A percentile compares a stretch with the other conserved stretches of the same genome.
Evolutionary conservation across 2,329 filamentous ascomycete species (phyloP).

Genomic region (Thermoascus crustaceus): DNA sequence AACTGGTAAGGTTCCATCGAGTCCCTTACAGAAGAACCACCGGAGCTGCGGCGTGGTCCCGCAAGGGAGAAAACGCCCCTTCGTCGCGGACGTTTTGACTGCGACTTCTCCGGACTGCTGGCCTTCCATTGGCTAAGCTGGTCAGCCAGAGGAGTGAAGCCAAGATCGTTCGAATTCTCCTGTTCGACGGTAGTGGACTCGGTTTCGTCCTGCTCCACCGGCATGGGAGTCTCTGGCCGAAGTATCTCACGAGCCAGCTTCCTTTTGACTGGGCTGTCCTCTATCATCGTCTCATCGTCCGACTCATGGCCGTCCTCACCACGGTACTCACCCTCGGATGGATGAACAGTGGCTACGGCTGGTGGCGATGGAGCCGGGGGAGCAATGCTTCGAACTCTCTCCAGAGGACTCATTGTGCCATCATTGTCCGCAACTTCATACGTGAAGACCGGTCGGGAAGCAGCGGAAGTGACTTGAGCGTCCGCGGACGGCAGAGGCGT

Average conservation of each 20-base stretch:
- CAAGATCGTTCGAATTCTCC: conserved; percentile 29
- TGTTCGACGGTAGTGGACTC: conserved; percentile 5
- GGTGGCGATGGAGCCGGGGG: conserved; percentile 17
- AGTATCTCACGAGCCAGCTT: no score
- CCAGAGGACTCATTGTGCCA: conserved; percentile 1
- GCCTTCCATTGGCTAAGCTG: conserved; percentile 58
- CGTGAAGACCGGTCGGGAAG: background rate
- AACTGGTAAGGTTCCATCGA: conserved; percentile 49
- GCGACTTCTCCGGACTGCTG: conserved; percentile 43
- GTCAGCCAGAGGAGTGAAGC: conserved; percentile 57
- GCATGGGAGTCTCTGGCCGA: no score
- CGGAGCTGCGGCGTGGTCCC: no score
- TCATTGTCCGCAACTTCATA: background rate
- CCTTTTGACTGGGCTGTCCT: conserved; percentile 10
- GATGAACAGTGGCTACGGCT: conserved; percentile 5
- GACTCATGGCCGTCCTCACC: conserved; percentile 17
- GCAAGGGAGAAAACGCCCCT: conserved; percentile 30
- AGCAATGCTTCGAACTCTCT: conserved; percentile 9
- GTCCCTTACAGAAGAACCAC: no score
- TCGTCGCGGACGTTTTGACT: conserved; percentile 18
- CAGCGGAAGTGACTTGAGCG: background rate
- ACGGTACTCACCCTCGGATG: conserved; percentile 11
- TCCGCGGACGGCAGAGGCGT: background rate
- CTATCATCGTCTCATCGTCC: conserved; percentile 18
- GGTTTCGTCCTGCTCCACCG: conserved; percentile 9